phyloP scores from a whole-genome alignment of 2,329 filamentous ascomycete genomes.

The Setomelanomma holmii region DNA sequence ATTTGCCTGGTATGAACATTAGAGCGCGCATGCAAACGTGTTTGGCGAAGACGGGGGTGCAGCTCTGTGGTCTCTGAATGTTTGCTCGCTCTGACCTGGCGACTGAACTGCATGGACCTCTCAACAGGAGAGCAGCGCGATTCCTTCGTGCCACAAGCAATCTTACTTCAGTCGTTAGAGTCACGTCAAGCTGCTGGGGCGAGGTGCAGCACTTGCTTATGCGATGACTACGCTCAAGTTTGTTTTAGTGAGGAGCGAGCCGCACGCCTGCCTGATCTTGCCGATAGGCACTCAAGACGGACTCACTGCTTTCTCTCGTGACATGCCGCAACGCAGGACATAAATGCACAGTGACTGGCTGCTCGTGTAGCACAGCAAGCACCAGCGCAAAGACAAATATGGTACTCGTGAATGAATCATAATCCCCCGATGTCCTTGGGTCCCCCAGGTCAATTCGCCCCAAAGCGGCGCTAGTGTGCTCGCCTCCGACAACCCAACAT shows the following conservation, averaged over 20 bases:
- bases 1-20: constrained; percentile 20
- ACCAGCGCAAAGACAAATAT: constrained; percentile 5
- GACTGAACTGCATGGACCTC: background rate
- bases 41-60: background rate
- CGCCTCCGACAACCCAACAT: constrained; percentile 34
- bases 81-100: constrained; percentile 2
- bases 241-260: constrained; percentile 13
- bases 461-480: constrained; percentile 17
- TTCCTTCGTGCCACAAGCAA: constrained; percentile 4
- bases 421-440: constrained; percentile 4
- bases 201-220: constrained; percentile 21
- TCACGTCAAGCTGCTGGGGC: constrained; percentile 21
- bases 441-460: constrained; percentile 1
- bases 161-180: constrained; percentile 6
- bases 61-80: background rate
- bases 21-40: constrained; percentile 1
- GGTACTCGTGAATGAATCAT: constrained; percentile 1
- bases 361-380: background rate
- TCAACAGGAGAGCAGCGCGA: background rate
- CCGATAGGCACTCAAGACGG: background rate
- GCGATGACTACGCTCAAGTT: constrained; percentile 17
- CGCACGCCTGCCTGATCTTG: constrained; percentile 12
- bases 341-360: background rate
- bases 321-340: background rate
- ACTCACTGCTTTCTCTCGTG: background rate